Base-by-base conservation (phyloP, 306 rosid species). In the Prunus fruticosa region DNA sequence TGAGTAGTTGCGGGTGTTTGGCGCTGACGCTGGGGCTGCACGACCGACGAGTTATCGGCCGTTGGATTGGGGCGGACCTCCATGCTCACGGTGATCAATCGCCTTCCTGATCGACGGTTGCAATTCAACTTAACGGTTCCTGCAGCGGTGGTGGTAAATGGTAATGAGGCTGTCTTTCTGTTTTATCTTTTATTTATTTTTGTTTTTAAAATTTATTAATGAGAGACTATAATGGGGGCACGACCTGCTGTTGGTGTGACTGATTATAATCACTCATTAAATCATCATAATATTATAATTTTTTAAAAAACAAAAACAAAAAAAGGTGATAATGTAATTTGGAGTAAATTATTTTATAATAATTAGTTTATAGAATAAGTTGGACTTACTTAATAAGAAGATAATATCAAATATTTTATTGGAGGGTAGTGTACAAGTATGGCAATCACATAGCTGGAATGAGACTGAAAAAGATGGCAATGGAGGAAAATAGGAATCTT, bases 61-160 rank as follows among this genome's bases (percentile, higher is more conserved):
- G 88, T 78, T 72, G 84, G 77, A 79, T 84, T 84, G 67, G 93
- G 79, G 27, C 96, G 88, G 69, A 88, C 91, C 86, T 95, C 99
- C 99, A 91, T 89, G 78, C 61, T 32, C 28, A 73, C 75, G 80
- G 71, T 41, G 86, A 79, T 60, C 74, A 76, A 81, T 53, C 49
- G 49, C 47, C 28, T 12, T 32, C 15, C 12, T 13, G 38, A 6
- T 60, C 65, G 19, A 25, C 49, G 50, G 49, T 64, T 32, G 71
- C 28, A 10, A 43, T 22, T 22, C 54, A 45, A 46, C 12, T 45
- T 20, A 20, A 67, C 23, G 49, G 25, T 9, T 64, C 34, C 14
- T 30, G 69, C 2, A 12, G 64, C 27, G 67, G n/a, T 54, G 67
- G 45, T 27, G 65, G 67, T 11, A 18, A 18, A 52, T 1, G 23